phyloP scores from a whole-genome alignment of 2,329 filamentous ascomycete genomes.

The Passalora sequoiae region DNA sequence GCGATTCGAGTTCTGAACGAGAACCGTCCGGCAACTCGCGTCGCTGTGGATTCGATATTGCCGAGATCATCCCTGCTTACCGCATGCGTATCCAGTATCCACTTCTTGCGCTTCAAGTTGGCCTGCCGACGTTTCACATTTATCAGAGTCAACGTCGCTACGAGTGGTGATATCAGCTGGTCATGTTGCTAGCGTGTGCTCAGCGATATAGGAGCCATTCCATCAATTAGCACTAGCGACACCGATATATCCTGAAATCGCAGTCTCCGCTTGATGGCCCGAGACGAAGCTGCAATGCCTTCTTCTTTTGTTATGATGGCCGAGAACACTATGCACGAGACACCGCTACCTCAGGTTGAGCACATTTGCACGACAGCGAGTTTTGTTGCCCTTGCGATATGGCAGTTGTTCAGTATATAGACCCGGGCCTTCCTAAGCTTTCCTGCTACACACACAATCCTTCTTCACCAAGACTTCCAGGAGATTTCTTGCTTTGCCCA shows the following conservation, averaged over 20 bases:
- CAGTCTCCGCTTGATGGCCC: background rate
- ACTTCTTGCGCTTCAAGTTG: background rate
- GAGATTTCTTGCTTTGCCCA: slow-evolving; percentile 9
- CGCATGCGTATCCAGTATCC: background rate
- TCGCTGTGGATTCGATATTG: background rate
- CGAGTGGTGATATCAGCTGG: no score
- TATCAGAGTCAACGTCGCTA: no score
- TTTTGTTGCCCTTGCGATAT: no score
- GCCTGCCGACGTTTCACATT: slow-evolving; percentile 3
- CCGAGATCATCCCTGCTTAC: background rate
- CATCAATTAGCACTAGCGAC: background rate
- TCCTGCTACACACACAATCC: no score
- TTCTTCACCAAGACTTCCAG: slow-evolving; percentile 6
- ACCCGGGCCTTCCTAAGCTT: no score
- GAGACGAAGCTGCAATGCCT: background rate
- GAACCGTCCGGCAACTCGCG: background rate
- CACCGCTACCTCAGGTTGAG: no score
- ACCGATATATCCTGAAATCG: background rate
- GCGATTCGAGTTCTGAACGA: no score
- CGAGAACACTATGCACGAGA: slow-evolving; percentile 5
- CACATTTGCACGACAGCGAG: no score
- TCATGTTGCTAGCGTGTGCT: background rate
- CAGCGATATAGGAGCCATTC: background rate
- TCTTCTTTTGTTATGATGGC: background rate
- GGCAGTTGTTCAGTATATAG: no score